Base-by-base conservation (phyloP, 2,329 filamentous ascomycete species). In the Cadophora luteo-olivacea region DNA sequence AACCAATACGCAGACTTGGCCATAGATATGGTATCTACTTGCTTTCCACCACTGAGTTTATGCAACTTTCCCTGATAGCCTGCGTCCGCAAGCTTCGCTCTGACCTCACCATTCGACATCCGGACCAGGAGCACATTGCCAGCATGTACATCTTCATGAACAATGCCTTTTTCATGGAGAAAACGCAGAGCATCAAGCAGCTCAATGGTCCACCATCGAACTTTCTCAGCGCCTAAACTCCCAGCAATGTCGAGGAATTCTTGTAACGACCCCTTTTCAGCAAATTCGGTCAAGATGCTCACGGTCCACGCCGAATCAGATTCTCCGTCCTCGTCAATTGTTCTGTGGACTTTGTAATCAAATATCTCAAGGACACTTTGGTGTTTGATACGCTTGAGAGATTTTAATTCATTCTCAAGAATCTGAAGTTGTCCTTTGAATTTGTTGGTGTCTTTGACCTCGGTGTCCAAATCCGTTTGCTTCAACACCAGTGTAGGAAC, bases 201-300 rank as follows among this genome's bases (percentile, higher is more conserved):
- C 75, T 97, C 93, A 68, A 94, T 89, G n/a, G 93, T 96, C 91
- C 94, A 98, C 29, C 92, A 90, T 64, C 94, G 91, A 55, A 94
- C 90, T 77, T 91, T 94, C 71, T 88, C 87, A 63, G 92, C 86
- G 52, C 91, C 87, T 62, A 97, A 82, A 36, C 87, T 87, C 4
- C 92, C 93, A 52, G 93, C 89, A 69, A 95, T 87, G 67, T 95
- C 91, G 36, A 99, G 84, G 24, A 97, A 84, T 74, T 97, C 93
- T 33, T 91, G 88, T 16, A 99, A 82, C 0, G 94, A 92, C 0
- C 93, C 94, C 78, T 92, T 94, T 64, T 93, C 91, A 12, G 92
- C 92, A 74, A 92, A 86, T 60, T 94, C 91, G 52, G 87, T 90
- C 25, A 97, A 83, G 3, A 96, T 84, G 72, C 88, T 91, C 65